Evolutionary conservation across 257 asterid genomes (phyloP).

Genomic region (Knoxia roxburghii): DNA sequence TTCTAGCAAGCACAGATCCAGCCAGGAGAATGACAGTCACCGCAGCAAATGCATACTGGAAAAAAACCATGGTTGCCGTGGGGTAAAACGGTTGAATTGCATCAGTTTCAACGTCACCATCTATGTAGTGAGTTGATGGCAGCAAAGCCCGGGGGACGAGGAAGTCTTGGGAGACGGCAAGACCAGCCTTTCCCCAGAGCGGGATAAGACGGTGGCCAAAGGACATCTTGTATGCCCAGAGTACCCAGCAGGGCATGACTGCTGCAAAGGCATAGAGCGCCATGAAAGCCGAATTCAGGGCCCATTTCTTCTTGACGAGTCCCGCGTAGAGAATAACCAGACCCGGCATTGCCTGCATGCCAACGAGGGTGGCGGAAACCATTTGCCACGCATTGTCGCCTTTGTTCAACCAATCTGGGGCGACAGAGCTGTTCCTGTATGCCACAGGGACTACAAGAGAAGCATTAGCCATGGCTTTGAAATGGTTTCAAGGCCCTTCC

Average conservation of each 20-base stretch:
- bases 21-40: slow-evolving; percentile 62
- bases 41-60: slow-evolving; percentile 79
- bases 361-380: slow-evolving; percentile 80
- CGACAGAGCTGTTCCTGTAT: slow-evolving; percentile 34
- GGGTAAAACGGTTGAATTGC: slow-evolving; percentile 50
- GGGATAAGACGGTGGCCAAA: slow-evolving; percentile 79
- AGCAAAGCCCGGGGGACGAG: slow-evolving; percentile 30
- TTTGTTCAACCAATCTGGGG: slow-evolving; percentile 80
- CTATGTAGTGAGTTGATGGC: slow-evolving; percentile 40
- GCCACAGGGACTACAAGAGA: slow-evolving; percentile 23
- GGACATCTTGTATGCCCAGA: slow-evolving; percentile 45
- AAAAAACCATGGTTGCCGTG: slow-evolving; percentile 67
- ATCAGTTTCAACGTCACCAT: slow-evolving; percentile 38
- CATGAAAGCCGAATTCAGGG: slow-evolving; percentile 94
- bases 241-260: slow-evolving; percentile 73
- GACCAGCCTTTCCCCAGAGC: slow-evolving; percentile 77
- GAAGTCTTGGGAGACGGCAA: slow-evolving; percentile 43
- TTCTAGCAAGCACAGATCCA: slow-evolving; percentile 72
- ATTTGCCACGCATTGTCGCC: slow-evolving; percentile 98
- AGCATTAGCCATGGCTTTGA: slow-evolving; percentile 13
- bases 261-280: slow-evolving; percentile 95
- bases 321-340: slow-evolving; percentile 82
- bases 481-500: neutral
- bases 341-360: slow-evolving; percentile 90
- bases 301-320: slow-evolving; percentile 91